Conservation (phyloP, 1,284 basidiomycete genomes). For the Cryptococcus amylolentus region DNA sequence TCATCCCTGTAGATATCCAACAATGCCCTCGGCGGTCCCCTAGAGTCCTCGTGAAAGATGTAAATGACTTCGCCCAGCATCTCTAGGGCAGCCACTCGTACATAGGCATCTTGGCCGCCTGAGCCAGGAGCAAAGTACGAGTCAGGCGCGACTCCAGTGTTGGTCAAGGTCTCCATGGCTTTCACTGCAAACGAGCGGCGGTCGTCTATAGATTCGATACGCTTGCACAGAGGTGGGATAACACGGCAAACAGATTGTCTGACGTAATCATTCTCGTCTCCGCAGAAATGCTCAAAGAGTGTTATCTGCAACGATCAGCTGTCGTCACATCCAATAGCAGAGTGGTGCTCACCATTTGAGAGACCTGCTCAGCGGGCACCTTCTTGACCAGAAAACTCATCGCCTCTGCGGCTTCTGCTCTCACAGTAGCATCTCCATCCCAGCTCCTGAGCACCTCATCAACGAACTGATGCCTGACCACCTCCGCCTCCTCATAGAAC, state of each 20-base stretch:
- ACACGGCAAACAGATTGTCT: conserved; percentile 85
- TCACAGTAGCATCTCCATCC: conserved; percentile 75
- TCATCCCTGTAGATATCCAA: conserved; percentile 66
- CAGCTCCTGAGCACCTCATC: conserved; percentile 74
- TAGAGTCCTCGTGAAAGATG: conserved; percentile 65
- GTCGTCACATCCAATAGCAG: background rate
- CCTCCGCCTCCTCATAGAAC: conserved; percentile 60
- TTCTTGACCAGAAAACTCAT: conserved; percentile 83
- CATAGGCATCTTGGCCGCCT: conserved; percentile 60
- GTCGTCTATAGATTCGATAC: conserved; percentile 56
- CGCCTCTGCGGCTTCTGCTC: conserved; percentile 85
- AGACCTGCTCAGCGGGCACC: conserved; percentile 67
- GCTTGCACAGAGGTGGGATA: conserved; percentile 71
- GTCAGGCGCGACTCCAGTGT: no score
- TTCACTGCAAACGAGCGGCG: conserved; percentile 64
- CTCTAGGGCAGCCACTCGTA: conserved; percentile 80
- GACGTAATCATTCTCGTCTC: conserved; percentile 76
- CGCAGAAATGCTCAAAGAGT: conserved; percentile 66
- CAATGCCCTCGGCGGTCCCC: conserved; percentile 73
- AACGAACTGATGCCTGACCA: conserved; percentile 64
- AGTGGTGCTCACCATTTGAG: conserved; percentile 59
- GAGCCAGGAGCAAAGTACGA: no score
- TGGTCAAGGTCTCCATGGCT: conserved; percentile 61
- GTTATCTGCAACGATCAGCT: conserved; percentile 59
- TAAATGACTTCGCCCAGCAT: conserved; percentile 87